Percentiles rank a stretch among this genome's conserved stretches.
These are phyloP conservation scores for Singerocomus rubriflavus DNA, from an alignment of 1,284 basidiomycete species.

Conservation along the genomic window DNA sequence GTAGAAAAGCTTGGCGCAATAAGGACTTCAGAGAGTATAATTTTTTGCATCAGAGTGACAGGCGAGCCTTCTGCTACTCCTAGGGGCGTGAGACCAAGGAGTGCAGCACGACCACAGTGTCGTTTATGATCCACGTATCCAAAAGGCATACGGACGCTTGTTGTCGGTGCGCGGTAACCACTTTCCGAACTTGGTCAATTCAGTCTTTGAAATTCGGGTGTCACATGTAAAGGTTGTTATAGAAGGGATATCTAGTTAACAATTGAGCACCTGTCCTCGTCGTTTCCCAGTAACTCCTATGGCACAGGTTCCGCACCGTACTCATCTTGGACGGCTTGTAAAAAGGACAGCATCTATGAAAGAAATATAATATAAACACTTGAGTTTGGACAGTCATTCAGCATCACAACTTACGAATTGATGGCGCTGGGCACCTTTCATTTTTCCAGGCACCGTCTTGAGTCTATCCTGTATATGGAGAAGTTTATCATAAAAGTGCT, in stretches of 20 bases:
- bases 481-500: constrained; percentile 88
- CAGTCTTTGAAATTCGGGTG: neutral
- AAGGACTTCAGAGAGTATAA: neutral
- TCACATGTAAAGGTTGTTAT: neutral
- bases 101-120: neutral
- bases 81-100: neutral
- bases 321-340: constrained; percentile 48
- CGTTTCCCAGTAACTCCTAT: neutral
- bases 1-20: neutral
- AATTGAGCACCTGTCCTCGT: neutral
- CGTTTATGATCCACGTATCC: neutral
- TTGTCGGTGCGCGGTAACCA: neutral
- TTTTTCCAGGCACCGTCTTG: constrained; percentile 71
- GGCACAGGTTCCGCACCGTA: constrained; percentile 24
- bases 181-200: too few species aligned
- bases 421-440: constrained; percentile 73
- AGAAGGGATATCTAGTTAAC: neutral
- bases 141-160: neutral
- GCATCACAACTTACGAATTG: constrained; percentile 53
- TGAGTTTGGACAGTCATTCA: neutral
- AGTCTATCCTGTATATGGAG: constrained; percentile 71
- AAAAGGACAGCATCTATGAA: constrained; percentile 54
- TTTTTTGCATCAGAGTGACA: neutral
- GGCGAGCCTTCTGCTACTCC: neutral
- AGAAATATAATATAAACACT: neutral